Percentiles rank a stretch among this genome's conserved stretches.
phyloP scores from a whole-genome alignment of 2,329 filamentous ascomycete species.

The Mycosphaerella sp. region DNA sequence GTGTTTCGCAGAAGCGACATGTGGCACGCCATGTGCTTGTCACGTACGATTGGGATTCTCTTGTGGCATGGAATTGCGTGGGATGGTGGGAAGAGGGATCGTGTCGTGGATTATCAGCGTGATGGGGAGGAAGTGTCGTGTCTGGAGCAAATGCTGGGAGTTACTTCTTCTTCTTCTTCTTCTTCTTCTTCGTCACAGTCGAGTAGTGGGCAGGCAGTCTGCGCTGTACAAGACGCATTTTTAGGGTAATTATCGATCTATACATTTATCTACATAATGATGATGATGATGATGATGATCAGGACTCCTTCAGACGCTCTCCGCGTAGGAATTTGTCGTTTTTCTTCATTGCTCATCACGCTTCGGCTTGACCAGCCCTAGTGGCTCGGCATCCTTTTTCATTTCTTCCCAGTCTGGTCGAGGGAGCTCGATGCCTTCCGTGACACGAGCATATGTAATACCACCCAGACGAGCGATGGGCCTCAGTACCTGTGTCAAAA shows the following conservation, averaged over 20 bases:
- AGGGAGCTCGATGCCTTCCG: constrained; percentile 64
- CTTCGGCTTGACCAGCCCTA: constrained; percentile 49
- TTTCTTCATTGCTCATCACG: constrained; percentile 35
- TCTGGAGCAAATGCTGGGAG: constrained; percentile 40
- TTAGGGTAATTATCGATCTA: not conserved
- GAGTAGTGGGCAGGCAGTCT: not conserved
- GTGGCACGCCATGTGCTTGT: constrained; percentile 36
- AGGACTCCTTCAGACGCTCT: not conserved
- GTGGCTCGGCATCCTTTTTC: constrained; percentile 47
- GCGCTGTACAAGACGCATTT: constrained; percentile 3
- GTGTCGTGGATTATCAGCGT: constrained; percentile 48
- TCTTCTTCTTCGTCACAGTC: no score
- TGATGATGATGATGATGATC: not conserved
- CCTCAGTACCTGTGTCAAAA: constrained; percentile 52
- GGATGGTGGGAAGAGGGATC: constrained; percentile 53
- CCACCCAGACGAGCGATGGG: constrained; percentile 76
- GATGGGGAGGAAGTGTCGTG: constrained; percentile 52
- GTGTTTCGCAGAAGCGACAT: constrained; percentile 31
- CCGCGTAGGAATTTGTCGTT: not conserved
- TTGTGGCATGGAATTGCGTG: constrained; percentile 52
- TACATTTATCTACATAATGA: not conserved
- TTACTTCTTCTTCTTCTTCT: not conserved
- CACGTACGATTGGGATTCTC: constrained; percentile 51
- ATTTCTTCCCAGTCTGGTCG: constrained; percentile 49
- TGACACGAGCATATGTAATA: constrained; percentile 70